Percentiles rank a stretch among this genome's conserved stretches.
Conservation (phyloP, 352 stramenopile species). For the Pythium diclinum region DNA sequence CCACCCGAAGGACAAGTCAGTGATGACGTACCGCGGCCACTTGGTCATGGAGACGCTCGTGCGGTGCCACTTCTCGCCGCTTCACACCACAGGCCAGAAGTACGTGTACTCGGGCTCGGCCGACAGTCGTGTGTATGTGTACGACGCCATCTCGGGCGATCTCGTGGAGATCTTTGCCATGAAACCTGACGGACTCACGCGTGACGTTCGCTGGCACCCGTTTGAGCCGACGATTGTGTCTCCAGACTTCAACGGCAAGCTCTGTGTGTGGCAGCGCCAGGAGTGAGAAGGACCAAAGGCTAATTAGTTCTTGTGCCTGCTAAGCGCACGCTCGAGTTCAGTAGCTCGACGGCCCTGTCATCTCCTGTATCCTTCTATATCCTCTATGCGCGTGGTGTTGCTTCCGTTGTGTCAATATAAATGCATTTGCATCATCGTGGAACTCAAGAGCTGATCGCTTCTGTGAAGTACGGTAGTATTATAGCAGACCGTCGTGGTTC, state of each 20-base stretch:
- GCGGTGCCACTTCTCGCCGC: conserved; percentile 82
- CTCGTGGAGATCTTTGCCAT: conserved; percentile 79
- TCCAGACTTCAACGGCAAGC: conserved; percentile 83
- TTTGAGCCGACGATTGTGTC: conserved; percentile 81
- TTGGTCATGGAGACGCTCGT: conserved; percentile 81
- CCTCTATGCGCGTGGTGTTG: background rate
- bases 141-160: conserved; percentile 68
- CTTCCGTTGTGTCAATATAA: background rate
- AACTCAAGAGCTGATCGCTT: background rate
- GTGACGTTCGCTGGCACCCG: conserved; percentile 82
- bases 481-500: no score
- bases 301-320: background rate
- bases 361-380: background rate
- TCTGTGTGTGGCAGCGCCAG: conserved; percentile 77
- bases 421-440: background rate
- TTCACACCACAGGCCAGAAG: conserved; percentile 84
- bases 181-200: conserved; percentile 73
- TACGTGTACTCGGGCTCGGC: conserved; percentile 85
- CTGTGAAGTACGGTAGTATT: no score
- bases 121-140: conserved; percentile 81
- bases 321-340: no score
- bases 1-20: conserved; percentile 68
- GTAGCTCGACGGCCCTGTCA: no score
- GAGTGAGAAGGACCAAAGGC: conserved; percentile 20
- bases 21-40: conserved; percentile 86